Percentiles rank a stretch among this genome's conserved stretches.
Evolutionary conservation across 148 eudicot species (phyloP).

Genomic region (Chenopodium berlandieri): DNA sequence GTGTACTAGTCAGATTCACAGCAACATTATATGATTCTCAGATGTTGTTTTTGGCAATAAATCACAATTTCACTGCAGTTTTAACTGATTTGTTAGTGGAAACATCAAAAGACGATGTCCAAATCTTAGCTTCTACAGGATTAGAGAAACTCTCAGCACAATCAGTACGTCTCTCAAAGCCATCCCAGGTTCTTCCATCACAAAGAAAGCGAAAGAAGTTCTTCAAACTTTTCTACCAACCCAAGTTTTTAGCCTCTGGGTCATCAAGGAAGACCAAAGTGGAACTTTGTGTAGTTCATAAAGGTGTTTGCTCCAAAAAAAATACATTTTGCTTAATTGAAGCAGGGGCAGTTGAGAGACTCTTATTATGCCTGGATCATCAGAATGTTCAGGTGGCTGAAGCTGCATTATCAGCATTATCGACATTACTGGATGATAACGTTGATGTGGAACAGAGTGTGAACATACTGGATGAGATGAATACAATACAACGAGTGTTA

Average conservation of each 20-base stretch:
- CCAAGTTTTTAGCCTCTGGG: slow-evolving; percentile 26
- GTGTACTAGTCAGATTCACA: slow-evolving; percentile 77
- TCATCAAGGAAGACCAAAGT: slow-evolving; percentile 32
- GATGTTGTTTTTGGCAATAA: slow-evolving; percentile 44
- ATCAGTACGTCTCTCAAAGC: slow-evolving; percentile 53
- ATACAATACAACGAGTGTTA: slow-evolving; percentile 46
- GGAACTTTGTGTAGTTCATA: slow-evolving; percentile 54
- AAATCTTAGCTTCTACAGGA: slow-evolving; percentile 58
- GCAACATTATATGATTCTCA: slow-evolving; percentile 65
- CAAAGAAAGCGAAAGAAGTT: slow-evolving; percentile 35
- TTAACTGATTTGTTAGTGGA: slow-evolving; percentile 57
- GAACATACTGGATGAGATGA: slow-evolving; percentile 40
- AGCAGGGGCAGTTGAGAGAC: slow-evolving; percentile 58
- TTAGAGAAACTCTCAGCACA: slow-evolving; percentile 72
- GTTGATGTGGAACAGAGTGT: slow-evolving; percentile 59
- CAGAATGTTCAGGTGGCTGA: slow-evolving; percentile 57
- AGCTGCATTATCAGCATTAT: slow-evolving; percentile 71
- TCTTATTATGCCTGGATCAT: slow-evolving; percentile 57
- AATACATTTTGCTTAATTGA: slow-evolving; percentile 74
- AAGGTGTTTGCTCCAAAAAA: slow-evolving; percentile 65
- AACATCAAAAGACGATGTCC: slow-evolving; percentile 62
- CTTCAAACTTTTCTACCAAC: slow-evolving; percentile 23
- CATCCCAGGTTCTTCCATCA: slow-evolving; percentile 23
- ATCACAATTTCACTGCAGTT: slow-evolving; percentile 44
- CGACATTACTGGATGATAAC: slow-evolving; percentile 66